These are phyloP conservation scores for Parastagonospora nodorum DNA, from an alignment of 2,329 filamentous ascomycete genomes.

Conservation along the genomic window DNA sequence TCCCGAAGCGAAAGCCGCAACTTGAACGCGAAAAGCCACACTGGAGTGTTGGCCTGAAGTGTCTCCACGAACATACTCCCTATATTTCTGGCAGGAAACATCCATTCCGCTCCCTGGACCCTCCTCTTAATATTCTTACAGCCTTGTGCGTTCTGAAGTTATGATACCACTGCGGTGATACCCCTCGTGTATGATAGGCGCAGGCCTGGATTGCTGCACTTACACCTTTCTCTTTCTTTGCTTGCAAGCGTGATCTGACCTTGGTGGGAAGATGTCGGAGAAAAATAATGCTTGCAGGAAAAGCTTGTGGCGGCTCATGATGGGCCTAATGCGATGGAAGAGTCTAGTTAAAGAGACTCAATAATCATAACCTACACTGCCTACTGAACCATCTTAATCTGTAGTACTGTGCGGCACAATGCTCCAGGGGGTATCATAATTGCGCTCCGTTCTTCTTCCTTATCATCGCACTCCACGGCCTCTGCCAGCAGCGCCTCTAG, in stretches of 20 bases:
- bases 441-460: background rate
- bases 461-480: conserved; percentile 35
- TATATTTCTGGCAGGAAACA: background rate
- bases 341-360: background rate
- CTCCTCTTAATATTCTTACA: conserved; percentile 7
- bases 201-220: conserved; percentile 33
- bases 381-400: background rate
- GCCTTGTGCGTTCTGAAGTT: conserved; percentile 21
- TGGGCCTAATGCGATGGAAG: background rate
- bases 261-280: background rate
- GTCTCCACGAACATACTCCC: background rate
- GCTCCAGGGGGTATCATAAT: conserved; percentile 6
- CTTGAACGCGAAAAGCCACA: conserved; percentile 27
- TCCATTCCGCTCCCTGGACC: background rate
- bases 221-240: conserved; percentile 6
- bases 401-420: background rate
- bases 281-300: conserved; percentile 9
- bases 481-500: conserved; percentile 39
- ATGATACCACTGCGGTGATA: conserved; percentile 42
- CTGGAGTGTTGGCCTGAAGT: conserved; percentile 34
- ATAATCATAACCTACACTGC: background rate
- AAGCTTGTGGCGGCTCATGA: background rate
- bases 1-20: conserved; percentile 43
- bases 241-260: background rate
- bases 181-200: conserved; percentile 21